phyloP scores from a whole-genome alignment of 2,329 filamentous ascomycete species.

The Ophiosphaerella narmari region DNA sequence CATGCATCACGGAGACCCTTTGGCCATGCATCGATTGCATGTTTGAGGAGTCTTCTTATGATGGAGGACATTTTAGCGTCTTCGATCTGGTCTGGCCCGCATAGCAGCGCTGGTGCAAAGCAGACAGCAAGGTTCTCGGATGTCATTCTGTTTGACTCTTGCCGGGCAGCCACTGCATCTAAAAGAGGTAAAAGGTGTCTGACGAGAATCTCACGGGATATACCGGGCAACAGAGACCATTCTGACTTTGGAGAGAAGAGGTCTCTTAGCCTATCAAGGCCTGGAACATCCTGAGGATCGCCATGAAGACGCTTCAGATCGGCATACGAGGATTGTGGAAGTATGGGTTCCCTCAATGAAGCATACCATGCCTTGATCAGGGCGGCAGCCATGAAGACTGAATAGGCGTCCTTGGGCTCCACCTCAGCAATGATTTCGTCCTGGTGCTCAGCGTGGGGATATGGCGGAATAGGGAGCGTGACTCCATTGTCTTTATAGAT shows the following conservation, averaged over 20 bases:
- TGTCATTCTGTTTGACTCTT: constrained; percentile 60
- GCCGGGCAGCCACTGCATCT: constrained; percentile 50
- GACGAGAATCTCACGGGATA: constrained; percentile 54
- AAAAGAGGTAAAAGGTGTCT: constrained; percentile 60
- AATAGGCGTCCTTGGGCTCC: constrained; percentile 56
- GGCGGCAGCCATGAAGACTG: constrained; percentile 58
- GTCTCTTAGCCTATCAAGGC: constrained; percentile 51
- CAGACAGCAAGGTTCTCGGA: constrained; percentile 59
- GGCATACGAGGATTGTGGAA: constrained; percentile 56
- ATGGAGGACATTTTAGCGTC: constrained; percentile 60
- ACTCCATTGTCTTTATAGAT: constrained; percentile 55
- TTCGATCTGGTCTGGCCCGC: constrained; percentile 59
- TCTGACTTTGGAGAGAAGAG: constrained; percentile 53
- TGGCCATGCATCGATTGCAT: constrained; percentile 54
- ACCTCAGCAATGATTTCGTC: constrained; percentile 53
- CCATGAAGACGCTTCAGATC: constrained; percentile 52
- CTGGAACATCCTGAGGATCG: constrained; percentile 43
- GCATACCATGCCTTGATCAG: constrained; percentile 63
- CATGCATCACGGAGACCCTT: constrained; percentile 51
- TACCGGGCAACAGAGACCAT: constrained; percentile 52
- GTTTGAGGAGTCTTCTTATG: constrained; percentile 55
- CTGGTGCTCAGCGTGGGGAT: constrained; percentile 40
- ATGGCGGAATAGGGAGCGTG: constrained; percentile 39
- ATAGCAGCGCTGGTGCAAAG: constrained; percentile 58
- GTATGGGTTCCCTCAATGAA: constrained; percentile 57